Evolutionary conservation across 495 filamentous ascomycete species (phyloP), one percentile per base, ranked within the genome.

Genomic region (Penicillium goetzii): DNA sequence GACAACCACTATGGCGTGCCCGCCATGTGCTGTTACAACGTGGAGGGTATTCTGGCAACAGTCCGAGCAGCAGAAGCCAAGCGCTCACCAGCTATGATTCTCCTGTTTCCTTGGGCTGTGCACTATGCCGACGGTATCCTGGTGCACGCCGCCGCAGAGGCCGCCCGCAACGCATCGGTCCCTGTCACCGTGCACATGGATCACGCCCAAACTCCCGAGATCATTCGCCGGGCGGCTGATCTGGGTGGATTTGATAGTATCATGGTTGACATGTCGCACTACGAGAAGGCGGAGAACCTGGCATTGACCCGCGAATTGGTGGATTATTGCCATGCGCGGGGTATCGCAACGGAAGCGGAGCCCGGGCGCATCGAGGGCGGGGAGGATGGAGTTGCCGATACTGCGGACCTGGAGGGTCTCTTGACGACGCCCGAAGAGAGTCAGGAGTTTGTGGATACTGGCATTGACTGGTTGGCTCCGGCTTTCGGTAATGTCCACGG

Each of bases 401-500:
- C 90, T 36, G 87, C 76, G 1, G 90, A 92, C 66, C 72, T 93
- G 25, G 89, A 90, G 71, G 90, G 84, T 0, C 60, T 93, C 54
- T 69, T 93, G 67, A 96, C 91, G n/a, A 92, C 87, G 0, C 85
- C 89, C 0, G 89, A 91, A 72, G 86, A 93, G 74, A 90, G 89
- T 41, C 76, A 85, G 70, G 86, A 90, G 74, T 94, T 94, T 74
- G 89, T 92, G 0, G 83, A 80, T 11, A 92, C 89, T 28, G 91
- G 92, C 0, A 92, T 93, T 63, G 89, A 93, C 73, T 92, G 90
- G 86, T 74, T 94, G 17, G 91, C 91, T 12, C 92, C 92, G 0
- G 90, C 90, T 10, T 94, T 96, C 74, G 91, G 91, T 4, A 94
- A 94, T 72, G 89, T 96, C 40, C 91, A 94, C 78, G 91, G 92